A percentile compares a stretch with the other conserved stretches of the same genome.
Conservation (phyloP, 2,329 filamentous ascomycete species). For the Myriosclerotinia curreyana region DNA sequence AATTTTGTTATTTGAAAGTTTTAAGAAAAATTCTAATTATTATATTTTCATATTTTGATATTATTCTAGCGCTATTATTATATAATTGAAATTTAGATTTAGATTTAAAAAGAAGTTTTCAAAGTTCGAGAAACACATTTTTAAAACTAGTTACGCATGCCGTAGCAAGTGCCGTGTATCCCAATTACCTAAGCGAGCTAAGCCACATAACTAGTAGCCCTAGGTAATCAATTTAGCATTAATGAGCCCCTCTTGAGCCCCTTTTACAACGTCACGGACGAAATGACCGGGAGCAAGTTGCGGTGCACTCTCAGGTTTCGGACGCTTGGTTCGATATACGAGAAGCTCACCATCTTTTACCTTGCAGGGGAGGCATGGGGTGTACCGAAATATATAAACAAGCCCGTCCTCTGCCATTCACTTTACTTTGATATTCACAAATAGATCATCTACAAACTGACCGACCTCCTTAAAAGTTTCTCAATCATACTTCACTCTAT, state of each 20-base stretch:
- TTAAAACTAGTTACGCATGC: no score
- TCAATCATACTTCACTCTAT: background rate
- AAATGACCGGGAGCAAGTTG: background rate
- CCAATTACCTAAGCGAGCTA: background rate
- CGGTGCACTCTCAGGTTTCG: background rate
- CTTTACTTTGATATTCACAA: background rate
- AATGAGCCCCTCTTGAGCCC: background rate
- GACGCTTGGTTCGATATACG: background rate
- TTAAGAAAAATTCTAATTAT: no score
- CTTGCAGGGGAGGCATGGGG: background rate
- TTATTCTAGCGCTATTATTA: no score
- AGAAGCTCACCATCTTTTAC: background rate
- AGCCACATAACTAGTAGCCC: constrained; percentile 1
- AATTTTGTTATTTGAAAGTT: no score
- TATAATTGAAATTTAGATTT: no score
- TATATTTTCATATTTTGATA: no score
- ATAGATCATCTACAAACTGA: background rate
- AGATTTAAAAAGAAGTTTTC: no score
- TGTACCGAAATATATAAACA: background rate
- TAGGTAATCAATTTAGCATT: background rate
- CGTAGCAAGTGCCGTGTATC: background rate
- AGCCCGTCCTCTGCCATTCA: background rate
- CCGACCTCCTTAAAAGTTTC: background rate
- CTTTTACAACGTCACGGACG: constrained; percentile 3
- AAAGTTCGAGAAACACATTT: no score